Evolutionary conservation across 1,284 basidiomycete species (phyloP), one percentile per base, ranked within the genome.

Genomic region (Pseudozyma thailandica): DNA sequence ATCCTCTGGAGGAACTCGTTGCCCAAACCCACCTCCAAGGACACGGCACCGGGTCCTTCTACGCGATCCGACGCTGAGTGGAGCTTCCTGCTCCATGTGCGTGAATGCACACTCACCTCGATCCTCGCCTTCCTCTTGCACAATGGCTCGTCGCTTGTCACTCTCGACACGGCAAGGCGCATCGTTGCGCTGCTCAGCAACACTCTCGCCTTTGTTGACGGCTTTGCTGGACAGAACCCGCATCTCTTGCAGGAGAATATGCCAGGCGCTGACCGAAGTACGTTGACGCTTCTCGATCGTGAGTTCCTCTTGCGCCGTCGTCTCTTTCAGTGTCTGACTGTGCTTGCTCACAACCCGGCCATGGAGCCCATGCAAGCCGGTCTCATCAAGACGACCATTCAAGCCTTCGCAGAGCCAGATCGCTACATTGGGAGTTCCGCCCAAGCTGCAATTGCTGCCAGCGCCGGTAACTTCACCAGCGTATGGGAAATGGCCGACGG

Each of bases 1-100:
- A 92, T 95, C 0, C 87, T 98, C 2, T 98, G 96, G 96, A 87
- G 95, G 31, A 98, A 98, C 76, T 94, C 96, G 2, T 86, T 98
- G 0, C 93, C 95, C 1, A 98, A 98, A 84, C 91, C 93, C 0
- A 92, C 92, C 0, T 90, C 87, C 74, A 95, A 95, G 83, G 95
- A 78, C 20, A 87, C 87, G 13, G 86, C 88, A 0, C 88, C 89
- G 16, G 87, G 93, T 20, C 89, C 89, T 30, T 85, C 88, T 20
- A 85, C 65, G 0, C 68, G 78, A n/a, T 75, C 75, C 13, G 79
- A 80, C 18, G 62, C 87, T 0, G 96, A 98, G 78, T 98, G 94
- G 94, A 87, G 87, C 51, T 98, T 98, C 84, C 85, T 99, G 8
- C 85, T 98, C 6, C 90, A 93, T 66, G 91, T 98, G 7, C 88